Evolutionary conservation across 75 land plant species (phyloP), one percentile per base, ranked within the genome.

Genomic region (Ceratopteris richardii): DNA sequence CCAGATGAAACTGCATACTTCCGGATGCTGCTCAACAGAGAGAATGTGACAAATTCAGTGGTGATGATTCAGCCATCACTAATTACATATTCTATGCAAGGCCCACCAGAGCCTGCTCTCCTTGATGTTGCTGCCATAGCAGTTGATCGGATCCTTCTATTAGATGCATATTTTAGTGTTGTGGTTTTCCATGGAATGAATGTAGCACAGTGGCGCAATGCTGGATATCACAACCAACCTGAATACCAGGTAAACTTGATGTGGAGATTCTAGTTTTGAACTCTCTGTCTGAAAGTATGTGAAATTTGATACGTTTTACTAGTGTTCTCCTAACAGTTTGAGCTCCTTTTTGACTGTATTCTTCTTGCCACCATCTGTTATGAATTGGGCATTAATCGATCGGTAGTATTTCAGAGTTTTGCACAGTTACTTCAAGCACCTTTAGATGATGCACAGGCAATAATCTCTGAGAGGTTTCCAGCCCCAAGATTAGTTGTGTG

Each of bases 11-110:
- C 98, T 23, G 98, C 98, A 20, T 89, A 90, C 51, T 90, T 79
- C 51, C 75, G 96, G 63, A 90, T 90, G 83, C 72, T 94, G 31
- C 67, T 94, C 56, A 77, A 86, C 60, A 56, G 98, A 58, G 98
- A 94, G 64, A 89, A 79, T 73, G 98, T 94, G 20, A 79, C 80
- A 33, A 94, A 90, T 63, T 86, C 96, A 1, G 77, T 94, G 61
- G 87, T 94, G 29, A 94, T 94, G 98, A 81, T 94, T 67, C 98
- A 94, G 55, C 98, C 98, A n/a, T 94, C 96, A 29, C 73, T 94
- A 53, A 70, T 94, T 25, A 81, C 98, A 13, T 94, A 90, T 56
- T 81, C 96, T 31, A 81, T 94, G 51, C 75, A 81, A 31, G 77
- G 96, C 9, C 85, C 64, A 26, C 96, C 96, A 29, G 88, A 86